These are phyloP conservation scores for Neofusicoccum parvum DNA, from an alignment of 2,329 filamentous ascomycete species.

Conservation along the genomic window DNA sequence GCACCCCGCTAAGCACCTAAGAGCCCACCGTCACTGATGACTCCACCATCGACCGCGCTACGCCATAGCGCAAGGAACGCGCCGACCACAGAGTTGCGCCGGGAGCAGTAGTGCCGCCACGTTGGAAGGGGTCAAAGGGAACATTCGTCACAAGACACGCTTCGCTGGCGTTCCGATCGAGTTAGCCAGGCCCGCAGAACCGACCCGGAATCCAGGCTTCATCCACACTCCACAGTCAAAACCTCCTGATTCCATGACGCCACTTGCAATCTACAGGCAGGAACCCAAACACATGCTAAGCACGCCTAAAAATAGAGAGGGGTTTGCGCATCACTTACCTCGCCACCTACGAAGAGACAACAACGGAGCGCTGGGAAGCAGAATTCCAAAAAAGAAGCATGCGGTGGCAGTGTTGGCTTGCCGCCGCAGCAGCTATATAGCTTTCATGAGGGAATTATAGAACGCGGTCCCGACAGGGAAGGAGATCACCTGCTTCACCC, in stretches of 20 bases:
- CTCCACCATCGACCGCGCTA: too few species aligned
- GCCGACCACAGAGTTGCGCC: too few species aligned
- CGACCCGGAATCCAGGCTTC: neutral
- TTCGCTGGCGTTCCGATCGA: neutral
- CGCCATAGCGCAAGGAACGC: too few species aligned
- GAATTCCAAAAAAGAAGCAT: constrained; percentile 14
- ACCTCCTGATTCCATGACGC: constrained; percentile 11
- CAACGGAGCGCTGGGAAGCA: neutral
- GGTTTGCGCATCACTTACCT: neutral
- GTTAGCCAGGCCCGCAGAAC: neutral
- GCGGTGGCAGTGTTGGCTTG: constrained; percentile 9
- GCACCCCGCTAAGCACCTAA: too few species aligned
- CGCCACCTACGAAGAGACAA: neutral
- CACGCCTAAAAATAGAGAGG: neutral
- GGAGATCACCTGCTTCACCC: constrained; percentile 3
- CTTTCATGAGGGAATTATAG: constrained; percentile 9
- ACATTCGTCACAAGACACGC: constrained; percentile 6
- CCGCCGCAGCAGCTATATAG: constrained; percentile 10
- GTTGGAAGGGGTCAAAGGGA: too few species aligned
- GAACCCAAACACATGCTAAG: neutral
- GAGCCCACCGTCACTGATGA: too few species aligned
- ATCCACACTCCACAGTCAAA: neutral
- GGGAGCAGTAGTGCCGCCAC: too few species aligned
- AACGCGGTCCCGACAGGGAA: neutral
- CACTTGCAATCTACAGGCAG: neutral